phyloP scores from a whole-genome alignment of 768 basidiomycete species.

The Collybiopsis luxurians region DNA sequence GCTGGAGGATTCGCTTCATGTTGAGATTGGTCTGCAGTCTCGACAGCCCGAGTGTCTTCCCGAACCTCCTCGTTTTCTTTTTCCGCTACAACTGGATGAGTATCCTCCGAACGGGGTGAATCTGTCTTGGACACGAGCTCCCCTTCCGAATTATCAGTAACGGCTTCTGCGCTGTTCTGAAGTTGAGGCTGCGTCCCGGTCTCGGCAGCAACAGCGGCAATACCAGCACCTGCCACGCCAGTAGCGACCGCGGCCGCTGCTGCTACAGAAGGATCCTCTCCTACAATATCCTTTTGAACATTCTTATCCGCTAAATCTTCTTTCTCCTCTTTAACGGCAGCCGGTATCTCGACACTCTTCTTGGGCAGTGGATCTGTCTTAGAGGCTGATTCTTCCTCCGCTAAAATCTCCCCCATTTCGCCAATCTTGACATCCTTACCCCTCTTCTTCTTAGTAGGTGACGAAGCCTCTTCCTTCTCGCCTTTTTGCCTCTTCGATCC shows the following conservation, averaged over 20 bases:
- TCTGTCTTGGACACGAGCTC: too few relatives aligned
- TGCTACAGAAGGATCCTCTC: constrained; percentile 7
- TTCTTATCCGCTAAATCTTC: too few relatives aligned
- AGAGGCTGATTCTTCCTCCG: constrained; percentile 41
- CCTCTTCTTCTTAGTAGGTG: constrained; percentile 30
- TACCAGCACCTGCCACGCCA: neutral
- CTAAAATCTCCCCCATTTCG: constrained; percentile 69
- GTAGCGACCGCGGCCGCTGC: neutral
- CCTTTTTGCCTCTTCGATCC: constrained; percentile 23
- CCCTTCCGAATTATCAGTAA: too few relatives aligned
- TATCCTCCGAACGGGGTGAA: too few relatives aligned
- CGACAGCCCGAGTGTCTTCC: too few relatives aligned
- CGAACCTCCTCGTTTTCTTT: too few relatives aligned
- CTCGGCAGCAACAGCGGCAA: neutral
- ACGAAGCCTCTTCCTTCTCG: constrained; percentile 16
- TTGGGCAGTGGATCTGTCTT: constrained; percentile 14
- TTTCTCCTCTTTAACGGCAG: constrained; percentile 6
- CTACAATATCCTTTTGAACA: neutral
- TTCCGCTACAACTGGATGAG: too few relatives aligned
- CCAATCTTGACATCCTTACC: constrained; percentile 38
- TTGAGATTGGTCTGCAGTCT: neutral
- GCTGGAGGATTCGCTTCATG: neutral
- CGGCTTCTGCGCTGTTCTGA: too few relatives aligned
- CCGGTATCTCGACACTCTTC: constrained; percentile 13
- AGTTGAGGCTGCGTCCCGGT: too few relatives aligned